A percentile compares a stretch with the other conserved stretches of the same genome.
Conservation (phyloP, 306 rosid species). For the Coriaria nepalensis region DNA sequence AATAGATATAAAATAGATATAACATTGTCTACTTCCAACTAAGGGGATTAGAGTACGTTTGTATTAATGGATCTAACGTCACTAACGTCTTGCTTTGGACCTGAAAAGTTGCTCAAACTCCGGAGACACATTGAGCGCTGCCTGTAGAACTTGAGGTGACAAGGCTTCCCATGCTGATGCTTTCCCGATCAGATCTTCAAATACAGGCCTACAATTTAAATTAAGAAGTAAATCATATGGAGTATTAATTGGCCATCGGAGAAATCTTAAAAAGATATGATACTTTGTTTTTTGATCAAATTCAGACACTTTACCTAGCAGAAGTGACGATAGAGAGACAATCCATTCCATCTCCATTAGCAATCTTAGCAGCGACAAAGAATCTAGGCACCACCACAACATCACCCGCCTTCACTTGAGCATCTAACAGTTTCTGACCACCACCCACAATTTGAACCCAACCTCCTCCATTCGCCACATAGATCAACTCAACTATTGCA, state of each 20-base stretch:
- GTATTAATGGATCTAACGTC: background rate
- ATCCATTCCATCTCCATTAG: constrained; percentile 42
- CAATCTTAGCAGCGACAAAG: constrained; percentile 30
- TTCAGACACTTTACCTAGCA: constrained; percentile 19
- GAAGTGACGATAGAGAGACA: constrained; percentile 26
- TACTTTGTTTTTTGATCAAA: background rate
- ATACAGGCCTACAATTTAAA: constrained; percentile 27
- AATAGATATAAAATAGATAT: too few relatives aligned
- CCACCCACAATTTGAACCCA: constrained; percentile 35
- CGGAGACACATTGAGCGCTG: constrained; percentile 28
- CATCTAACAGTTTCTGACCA: constrained; percentile 26
- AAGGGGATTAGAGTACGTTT: background rate
- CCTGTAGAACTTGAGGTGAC: constrained; percentile 26
- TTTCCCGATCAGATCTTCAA: constrained; percentile 35
- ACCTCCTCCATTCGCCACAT: constrained; percentile 37
- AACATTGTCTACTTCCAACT: background rate
- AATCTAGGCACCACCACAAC: constrained; percentile 44
- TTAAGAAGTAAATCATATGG: background rate
- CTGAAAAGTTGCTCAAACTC: constrained; percentile 29
- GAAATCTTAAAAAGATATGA: too few relatives aligned
- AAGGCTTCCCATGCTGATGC: constrained; percentile 28
- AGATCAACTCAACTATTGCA: constrained; percentile 26
- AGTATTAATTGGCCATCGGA: too few relatives aligned
- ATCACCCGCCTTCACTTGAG: constrained; percentile 32
- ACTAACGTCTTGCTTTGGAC: constrained; percentile 13